These are phyloP conservation scores for Eucalyptus curtisii DNA, from an alignment of 345 rosid genomes.

Conservation along the genomic window DNA sequence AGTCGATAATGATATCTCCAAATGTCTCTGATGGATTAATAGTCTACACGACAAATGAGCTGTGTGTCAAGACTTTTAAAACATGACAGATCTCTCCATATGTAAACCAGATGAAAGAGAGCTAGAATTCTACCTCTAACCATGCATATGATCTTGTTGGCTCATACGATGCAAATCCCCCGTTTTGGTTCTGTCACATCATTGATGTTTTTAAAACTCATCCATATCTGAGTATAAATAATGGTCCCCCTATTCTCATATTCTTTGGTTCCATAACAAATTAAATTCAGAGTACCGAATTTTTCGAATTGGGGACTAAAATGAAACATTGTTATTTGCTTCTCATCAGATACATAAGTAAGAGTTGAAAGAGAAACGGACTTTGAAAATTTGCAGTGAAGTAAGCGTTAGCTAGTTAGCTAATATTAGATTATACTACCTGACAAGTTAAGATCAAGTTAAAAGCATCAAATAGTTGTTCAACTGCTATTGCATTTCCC, in stretches of 20 bases:
- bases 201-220: not conserved
- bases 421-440: not conserved
- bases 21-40: constrained; percentile 36
- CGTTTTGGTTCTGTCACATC: constrained; percentile 34
- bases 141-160: constrained; percentile 57
- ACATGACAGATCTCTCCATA: not conserved
- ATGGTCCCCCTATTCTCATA: not conserved
- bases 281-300: not conserved
- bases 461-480: constrained; percentile 36
- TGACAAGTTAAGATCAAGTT: constrained; percentile 38
- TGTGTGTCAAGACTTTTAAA: no score
- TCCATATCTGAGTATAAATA: not conserved
- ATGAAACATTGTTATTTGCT: not conserved
- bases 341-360: not conserved
- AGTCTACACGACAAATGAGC: no score
- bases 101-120: not conserved
- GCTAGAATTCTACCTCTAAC: constrained; percentile 32
- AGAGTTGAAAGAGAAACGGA: not conserved
- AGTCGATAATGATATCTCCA: constrained; percentile 58
- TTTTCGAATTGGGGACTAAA: not conserved
- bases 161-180: constrained; percentile 72
- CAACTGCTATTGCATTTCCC: constrained; percentile 20
- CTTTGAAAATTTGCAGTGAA: no score
- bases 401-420: no score
- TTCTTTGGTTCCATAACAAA: not conserved